These are phyloP conservation scores for Puccinia horiana DNA, from an alignment of 1,284 basidiomycete species.

Conservation along the genomic window DNA sequence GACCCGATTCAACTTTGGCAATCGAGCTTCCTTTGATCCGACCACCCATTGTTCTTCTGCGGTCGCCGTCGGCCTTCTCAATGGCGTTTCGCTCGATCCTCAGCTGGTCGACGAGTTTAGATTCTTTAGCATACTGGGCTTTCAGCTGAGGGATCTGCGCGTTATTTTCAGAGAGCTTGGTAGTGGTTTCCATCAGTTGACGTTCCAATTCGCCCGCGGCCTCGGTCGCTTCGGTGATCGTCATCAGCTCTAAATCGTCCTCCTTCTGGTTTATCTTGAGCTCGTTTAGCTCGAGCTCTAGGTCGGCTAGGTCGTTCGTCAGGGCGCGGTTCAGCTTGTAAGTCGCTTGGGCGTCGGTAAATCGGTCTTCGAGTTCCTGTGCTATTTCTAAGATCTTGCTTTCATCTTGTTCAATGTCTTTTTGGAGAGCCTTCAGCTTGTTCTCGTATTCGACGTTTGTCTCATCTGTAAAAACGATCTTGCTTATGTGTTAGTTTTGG, in stretches of 20 bases:
- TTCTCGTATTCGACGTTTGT: constrained; percentile 25
- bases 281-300: constrained; percentile 46
- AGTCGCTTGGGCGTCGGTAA: constrained; percentile 2
- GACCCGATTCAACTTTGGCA: constrained; percentile 25
- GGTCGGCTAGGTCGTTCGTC: constrained; percentile 43
- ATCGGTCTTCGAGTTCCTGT: constrained; percentile 36
- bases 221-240: constrained; percentile 40
- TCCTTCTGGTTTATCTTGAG: constrained; percentile 46
- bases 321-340: constrained; percentile 25
- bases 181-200: constrained; percentile 30
- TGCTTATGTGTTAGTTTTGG: background rate
- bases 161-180: constrained; percentile 19
- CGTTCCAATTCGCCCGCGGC: constrained; percentile 29
- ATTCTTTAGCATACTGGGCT: constrained; percentile 26
- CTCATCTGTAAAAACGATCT: background rate
- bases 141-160: constrained; percentile 32
- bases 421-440: constrained; percentile 15
- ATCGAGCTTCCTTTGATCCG: constrained; percentile 29
- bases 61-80: constrained; percentile 46
- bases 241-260: constrained; percentile 44
- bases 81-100: constrained; percentile 38
- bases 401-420: constrained; percentile 19
- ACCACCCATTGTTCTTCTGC: constrained; percentile 33
- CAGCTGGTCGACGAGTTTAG: constrained; percentile 39
- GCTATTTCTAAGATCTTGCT: constrained; percentile 31